Evolutionary conservation across 257 asterid species (phyloP).

Genomic region (Agastache rugosa): DNA sequence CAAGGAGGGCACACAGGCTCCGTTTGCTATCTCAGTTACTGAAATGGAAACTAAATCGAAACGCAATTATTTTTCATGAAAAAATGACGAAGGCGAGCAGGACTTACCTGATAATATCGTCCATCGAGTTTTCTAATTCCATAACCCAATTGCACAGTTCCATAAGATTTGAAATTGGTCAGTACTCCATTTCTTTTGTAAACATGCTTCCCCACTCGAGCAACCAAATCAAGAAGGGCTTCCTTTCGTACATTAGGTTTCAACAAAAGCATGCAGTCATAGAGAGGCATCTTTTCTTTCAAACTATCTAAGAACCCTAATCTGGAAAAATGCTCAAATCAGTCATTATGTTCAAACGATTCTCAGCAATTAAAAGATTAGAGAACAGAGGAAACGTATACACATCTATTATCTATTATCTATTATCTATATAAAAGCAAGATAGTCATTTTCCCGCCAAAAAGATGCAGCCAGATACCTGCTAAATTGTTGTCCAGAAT

Average conservation of each 20-base stretch:
- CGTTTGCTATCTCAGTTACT: background rate
- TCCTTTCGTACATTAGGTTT: slow-evolving; percentile 60
- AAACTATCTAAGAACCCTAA: slow-evolving; percentile 23
- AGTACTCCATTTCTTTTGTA: slow-evolving; percentile 76
- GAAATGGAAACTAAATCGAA: background rate
- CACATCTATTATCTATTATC: no score
- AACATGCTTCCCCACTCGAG: slow-evolving; percentile 71
- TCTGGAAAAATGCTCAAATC: slow-evolving; percentile 23
- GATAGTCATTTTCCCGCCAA: no score
- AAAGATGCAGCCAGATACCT: no score
- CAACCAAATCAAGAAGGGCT: slow-evolving; percentile 54
- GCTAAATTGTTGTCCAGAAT: no score
- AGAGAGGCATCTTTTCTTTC: slow-evolving; percentile 74
- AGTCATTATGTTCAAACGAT: slow-evolving; percentile 8
- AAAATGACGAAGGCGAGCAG: background rate
- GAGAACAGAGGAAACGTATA: background rate
- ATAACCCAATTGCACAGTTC: slow-evolving; percentile 76
- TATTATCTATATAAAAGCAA: no score
- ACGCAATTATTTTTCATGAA: background rate
- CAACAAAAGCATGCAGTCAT: slow-evolving; percentile 87
- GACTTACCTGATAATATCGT: slow-evolving; percentile 68
- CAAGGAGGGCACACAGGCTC: background rate
- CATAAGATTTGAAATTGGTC: slow-evolving; percentile 62
- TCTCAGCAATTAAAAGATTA: background rate
- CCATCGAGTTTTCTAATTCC: slow-evolving; percentile 92